Base-by-base conservation (phyloP, 208 protist species). In the Trypanosoma rangeli region DNA sequence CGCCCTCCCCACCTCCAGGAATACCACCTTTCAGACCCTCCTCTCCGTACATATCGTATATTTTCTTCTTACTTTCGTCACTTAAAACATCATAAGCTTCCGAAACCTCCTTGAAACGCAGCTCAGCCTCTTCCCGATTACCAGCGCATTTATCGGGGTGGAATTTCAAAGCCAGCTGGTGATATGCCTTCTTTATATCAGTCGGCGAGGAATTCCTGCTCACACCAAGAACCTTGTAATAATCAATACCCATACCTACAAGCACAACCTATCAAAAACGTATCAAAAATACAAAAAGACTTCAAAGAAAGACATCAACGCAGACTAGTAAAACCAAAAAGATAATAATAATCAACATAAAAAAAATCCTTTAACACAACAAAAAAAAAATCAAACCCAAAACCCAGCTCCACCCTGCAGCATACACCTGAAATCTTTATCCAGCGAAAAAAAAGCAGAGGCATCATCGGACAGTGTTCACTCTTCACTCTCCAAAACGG, bases 1-100 rank as follows among this genome's bases (percentile, higher is more conserved):
- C 26, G 35, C 39, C 66, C 26, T 57, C 78, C 31, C 64, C 62
- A 29, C 81, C 85, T 48, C 80, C 83, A 4, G 82, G 75, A 46
- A 85, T 64, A 0, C 86, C 87, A 24, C 73, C 67, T 22, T 85
- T 84, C 16, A 85, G 68, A 33, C 78, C 83, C 35, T 75, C 98
- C 74, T 89, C 97, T 75, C 69, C 97, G 53, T 73, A 97, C 54
- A 89, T 63, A 71, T 99, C 98, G 73, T 99, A 99, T 31, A 98
- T 68, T 48, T 82, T 65, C 49, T 89, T 79, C 76, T 99, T 98
- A 62, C 98, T 70, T 20, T 64, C 46, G 63, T 99, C 93, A 46
- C 61, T 82, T 9, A 99, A 81, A 16, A 99, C 85, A 56, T 98
- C 95, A 78, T 98, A 99, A 13, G 97, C 97, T 28, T 90, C 71